phyloP scores from a whole-genome alignment of 768 basidiomycete genomes.

The Mycena metata region DNA sequence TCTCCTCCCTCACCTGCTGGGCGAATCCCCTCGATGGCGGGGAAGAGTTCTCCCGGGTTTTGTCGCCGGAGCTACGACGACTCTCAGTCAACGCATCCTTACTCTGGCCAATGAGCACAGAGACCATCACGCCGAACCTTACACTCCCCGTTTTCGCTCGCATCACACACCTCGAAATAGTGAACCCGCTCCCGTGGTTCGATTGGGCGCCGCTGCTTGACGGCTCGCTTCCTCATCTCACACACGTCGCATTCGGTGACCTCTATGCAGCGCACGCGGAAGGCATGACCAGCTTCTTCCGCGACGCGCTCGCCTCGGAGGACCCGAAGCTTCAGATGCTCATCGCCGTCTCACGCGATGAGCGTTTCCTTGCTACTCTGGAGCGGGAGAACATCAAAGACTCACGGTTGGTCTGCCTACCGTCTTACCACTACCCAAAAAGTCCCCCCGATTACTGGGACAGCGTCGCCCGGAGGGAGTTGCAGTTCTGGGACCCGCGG shows the following conservation, averaged over 20 bases:
- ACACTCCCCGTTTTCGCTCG: conserved; percentile 31
- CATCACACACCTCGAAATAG: conserved; percentile 38
- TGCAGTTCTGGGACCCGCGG: conserved; percentile 47
- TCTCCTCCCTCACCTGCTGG: conserved; percentile 46
- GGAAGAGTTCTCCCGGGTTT: conserved; percentile 19
- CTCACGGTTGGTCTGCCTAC: conserved; percentile 44
- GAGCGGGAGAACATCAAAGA: conserved; percentile 40
- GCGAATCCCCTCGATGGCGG: conserved; percentile 34
- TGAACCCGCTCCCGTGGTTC: conserved; percentile 42
- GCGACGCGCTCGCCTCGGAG: conserved; percentile 35
- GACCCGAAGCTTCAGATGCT: conserved; percentile 42
- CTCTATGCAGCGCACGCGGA: conserved; percentile 36
- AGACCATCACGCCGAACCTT: conserved; percentile 3
- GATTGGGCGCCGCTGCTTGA: conserved; percentile 45
- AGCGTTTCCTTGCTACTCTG: conserved; percentile 37
- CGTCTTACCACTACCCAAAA: conserved; percentile 43
- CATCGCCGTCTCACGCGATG: conserved; percentile 44
- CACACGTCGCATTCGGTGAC: conserved; percentile 50
- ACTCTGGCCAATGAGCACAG: conserved; percentile 19
- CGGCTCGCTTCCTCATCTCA: conserved; percentile 45
- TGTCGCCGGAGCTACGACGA: conserved; percentile 21
- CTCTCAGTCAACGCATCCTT: conserved; percentile 28
- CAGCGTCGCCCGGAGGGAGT: conserved; percentile 39
- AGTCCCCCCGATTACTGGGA: conserved; percentile 45
- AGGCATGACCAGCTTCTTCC: conserved; percentile 40